Percentiles rank a stretch among this genome's conserved stretches.
Conservation (phyloP, 1,284 basidiomycete genomes). For the Cerioporus squamosus region DNA sequence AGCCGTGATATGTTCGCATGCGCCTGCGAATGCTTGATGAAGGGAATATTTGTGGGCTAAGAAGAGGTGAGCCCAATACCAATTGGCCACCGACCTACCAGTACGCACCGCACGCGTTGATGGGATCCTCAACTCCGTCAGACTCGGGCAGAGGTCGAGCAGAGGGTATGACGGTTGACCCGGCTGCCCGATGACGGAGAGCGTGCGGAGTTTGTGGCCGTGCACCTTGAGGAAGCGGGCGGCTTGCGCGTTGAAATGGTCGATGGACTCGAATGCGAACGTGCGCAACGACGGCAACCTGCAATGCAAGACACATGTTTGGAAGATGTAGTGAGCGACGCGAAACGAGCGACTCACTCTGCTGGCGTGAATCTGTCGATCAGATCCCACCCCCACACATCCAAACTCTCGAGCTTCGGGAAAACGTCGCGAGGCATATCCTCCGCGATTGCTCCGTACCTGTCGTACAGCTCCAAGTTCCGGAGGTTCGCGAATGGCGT, state of each 20-base stretch:
- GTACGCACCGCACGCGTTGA: background rate
- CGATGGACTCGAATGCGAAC: background rate
- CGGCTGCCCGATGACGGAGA: background rate
- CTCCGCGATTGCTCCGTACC: no score
- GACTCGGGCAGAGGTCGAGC: background rate
- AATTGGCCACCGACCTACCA: background rate
- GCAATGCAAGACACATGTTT: background rate
- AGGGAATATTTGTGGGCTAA: background rate
- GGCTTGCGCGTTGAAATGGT: background rate
- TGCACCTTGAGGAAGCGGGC: background rate
- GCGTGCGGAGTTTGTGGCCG: background rate
- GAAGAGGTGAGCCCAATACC: background rate
- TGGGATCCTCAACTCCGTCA: background rate
- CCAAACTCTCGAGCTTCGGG: no score
- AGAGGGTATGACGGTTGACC: background rate
- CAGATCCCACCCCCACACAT: background rate
- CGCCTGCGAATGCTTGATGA: no score
- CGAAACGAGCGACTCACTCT: background rate
- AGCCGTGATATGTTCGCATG: no score
- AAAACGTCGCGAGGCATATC: no score
- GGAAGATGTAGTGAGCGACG: background rate
- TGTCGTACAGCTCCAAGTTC: no score
- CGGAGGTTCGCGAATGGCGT: no score
- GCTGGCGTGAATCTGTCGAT: background rate
- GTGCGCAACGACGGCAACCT: background rate